Conservation (phyloP, 192 early-diverging fungal species). For the Gigaspora rosea region DNA sequence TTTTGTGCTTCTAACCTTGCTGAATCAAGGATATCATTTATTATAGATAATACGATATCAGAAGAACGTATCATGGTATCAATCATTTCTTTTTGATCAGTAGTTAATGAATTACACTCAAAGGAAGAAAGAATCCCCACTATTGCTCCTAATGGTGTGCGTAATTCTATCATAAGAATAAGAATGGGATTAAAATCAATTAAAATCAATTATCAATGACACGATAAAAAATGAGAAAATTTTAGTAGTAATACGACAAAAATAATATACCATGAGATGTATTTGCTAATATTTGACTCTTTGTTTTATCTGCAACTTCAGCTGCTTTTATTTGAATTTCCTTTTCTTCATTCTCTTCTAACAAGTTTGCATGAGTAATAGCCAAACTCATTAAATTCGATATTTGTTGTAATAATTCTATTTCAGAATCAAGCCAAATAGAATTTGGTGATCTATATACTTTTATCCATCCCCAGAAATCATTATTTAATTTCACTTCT, state of each 20-base stretch:
- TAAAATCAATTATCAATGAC: neutral
- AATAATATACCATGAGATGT: conserved; percentile 39
- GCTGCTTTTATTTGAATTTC: conserved; percentile 49
- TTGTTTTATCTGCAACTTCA: conserved; percentile 44
- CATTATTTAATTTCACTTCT: conserved; percentile 35
- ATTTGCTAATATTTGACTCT: conserved; percentile 47
- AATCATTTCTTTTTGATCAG: conserved; percentile 47
- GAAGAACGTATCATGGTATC: conserved; percentile 47
- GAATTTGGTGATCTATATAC: conserved; percentile 33
- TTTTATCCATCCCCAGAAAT: conserved; percentile 44
- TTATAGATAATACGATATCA: conserved; percentile 42
- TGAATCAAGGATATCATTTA: conserved; percentile 46
- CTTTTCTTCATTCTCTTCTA: conserved; percentile 42
- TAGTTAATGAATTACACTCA: conserved; percentile 41
- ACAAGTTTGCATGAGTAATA: conserved; percentile 42
- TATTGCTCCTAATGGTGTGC: conserved; percentile 45
- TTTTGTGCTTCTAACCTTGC: conserved; percentile 46
- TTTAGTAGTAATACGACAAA: neutral
- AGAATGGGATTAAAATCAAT: no score
- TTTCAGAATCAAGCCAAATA: conserved; percentile 43
- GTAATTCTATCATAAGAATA: conserved; percentile 4
- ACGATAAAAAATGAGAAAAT: neutral
- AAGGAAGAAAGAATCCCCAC: conserved; percentile 45
- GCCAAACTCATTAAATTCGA: conserved; percentile 47
- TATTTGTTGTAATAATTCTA: conserved; percentile 44